Conservation (phyloP, 495 filamentous ascomycete genomes). For the Xylaria flabelliformis region DNA sequence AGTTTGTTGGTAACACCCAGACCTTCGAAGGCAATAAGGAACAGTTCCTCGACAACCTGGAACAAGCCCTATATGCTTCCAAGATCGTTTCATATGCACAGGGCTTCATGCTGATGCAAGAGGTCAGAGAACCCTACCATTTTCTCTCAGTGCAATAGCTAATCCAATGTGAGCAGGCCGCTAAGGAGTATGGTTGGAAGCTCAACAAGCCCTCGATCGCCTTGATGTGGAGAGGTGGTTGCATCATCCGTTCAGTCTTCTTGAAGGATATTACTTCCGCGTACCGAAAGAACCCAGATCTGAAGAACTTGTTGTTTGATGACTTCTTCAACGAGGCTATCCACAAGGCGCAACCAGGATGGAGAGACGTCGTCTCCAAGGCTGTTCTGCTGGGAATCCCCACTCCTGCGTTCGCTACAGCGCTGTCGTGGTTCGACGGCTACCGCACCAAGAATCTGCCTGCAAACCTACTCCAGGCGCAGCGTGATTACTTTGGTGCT, state of each 20-base stretch:
- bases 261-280: constrained; percentile 98
- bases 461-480: constrained; percentile 96
- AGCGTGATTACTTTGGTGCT: constrained; percentile 98
- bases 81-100: constrained; percentile 99
- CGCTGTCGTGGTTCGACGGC: constrained; percentile 96
- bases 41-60: constrained; percentile 92
- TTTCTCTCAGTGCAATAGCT: constrained; percentile 22
- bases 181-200: constrained; percentile 96
- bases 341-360: constrained; percentile 92
- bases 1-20: constrained; percentile 71
- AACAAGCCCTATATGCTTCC: constrained; percentile 98
- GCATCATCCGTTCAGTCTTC: constrained; percentile 99
- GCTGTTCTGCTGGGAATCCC: constrained; percentile 92
- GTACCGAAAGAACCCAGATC: constrained; percentile 91
- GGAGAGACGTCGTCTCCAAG: constrained; percentile 94
- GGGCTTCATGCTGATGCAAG: constrained; percentile 99
- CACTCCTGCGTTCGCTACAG: constrained; percentile 93
- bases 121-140: constrained; percentile 64
- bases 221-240: constrained; percentile 99
- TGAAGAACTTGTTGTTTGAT: constrained; percentile 97
- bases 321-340: constrained; percentile 99
- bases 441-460: constrained; percentile 95
- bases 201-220: constrained; percentile 99
- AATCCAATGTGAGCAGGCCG: constrained; percentile 63
- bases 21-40: constrained; percentile 89